Evolutionary conservation across 306 rosid genomes (phyloP).

Genomic region (Ormosia emarginata): DNA sequence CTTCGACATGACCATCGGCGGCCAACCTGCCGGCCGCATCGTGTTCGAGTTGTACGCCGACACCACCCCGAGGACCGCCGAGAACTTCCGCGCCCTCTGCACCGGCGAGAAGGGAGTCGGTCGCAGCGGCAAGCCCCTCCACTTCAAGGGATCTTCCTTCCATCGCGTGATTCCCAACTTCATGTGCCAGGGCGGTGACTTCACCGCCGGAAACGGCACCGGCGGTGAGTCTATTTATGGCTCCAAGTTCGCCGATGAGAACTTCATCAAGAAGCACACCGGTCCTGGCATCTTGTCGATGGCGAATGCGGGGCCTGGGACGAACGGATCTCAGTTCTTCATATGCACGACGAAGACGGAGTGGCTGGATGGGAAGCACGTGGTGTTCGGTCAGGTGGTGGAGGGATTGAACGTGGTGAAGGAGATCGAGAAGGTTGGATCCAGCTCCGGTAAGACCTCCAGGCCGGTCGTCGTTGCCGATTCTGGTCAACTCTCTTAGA

Average conservation of each 20-base stretch:
- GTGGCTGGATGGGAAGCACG: constrained; percentile 96
- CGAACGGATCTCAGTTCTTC: constrained; percentile 98
- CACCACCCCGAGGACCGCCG: constrained; percentile 75
- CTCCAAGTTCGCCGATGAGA: constrained; percentile 84
- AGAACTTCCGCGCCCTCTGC: constrained; percentile 96
- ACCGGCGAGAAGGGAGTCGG: constrained; percentile 93
- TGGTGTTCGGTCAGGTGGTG: constrained; percentile 71
- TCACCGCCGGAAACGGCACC: constrained; percentile 93
- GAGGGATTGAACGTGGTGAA: constrained; percentile 61
- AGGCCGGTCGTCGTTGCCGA: constrained; percentile 64
- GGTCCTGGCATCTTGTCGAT: constrained; percentile 85
- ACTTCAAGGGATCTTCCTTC: constrained; percentile 78
- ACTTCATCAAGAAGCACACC: constrained; percentile 86
- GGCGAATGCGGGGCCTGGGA: constrained; percentile 93
- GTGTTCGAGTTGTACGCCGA: constrained; percentile 76
- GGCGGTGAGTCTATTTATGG: constrained; percentile 98
- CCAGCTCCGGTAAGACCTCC: constrained; percentile 53
- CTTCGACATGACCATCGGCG: constrained; percentile 81
- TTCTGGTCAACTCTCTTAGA: constrained; percentile 83
- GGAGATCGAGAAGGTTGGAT: constrained; percentile 74
- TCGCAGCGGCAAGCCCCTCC: constrained; percentile 72
- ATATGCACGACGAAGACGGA: constrained; percentile 74
- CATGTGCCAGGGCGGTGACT: constrained; percentile 99
- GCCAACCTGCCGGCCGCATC: constrained; percentile 61
- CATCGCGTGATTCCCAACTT: constrained; percentile 93